phyloP scores from a whole-genome alignment of 352 stramenopile genomes.

The Phytophthora ohioensis region DNA sequence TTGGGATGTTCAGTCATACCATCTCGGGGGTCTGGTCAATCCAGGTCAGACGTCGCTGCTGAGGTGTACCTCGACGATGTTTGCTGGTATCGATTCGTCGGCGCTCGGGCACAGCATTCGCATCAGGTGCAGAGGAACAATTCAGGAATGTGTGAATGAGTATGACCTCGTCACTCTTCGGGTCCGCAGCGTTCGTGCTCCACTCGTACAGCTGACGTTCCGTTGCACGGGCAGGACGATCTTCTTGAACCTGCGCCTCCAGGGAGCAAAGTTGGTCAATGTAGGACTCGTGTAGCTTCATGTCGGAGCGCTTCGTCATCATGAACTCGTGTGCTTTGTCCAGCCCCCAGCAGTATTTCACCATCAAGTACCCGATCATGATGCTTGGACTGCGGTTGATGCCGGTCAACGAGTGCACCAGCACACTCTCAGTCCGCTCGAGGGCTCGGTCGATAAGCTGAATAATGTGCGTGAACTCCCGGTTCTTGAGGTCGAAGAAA shows the following conservation, averaged over 20 bases:
- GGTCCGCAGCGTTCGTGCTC: constrained; percentile 51
- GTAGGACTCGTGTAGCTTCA: constrained; percentile 85
- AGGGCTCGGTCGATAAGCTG: constrained; percentile 85
- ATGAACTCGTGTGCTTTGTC: constrained; percentile 94
- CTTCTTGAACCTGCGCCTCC: constrained; percentile 69
- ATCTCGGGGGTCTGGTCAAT: constrained; percentile 75
- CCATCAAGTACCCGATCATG: constrained; percentile 93
- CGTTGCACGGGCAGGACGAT: constrained; percentile 47
- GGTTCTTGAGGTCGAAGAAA: constrained; percentile 88
- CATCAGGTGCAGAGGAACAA: constrained; percentile 34
- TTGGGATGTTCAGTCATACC: constrained; percentile 37
- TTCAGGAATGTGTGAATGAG: constrained; percentile 87
- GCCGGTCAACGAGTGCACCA: constrained; percentile 90
- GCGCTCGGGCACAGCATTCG: constrained; percentile 12
- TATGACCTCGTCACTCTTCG: constrained; percentile 71
- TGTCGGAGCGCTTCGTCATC: constrained; percentile 85
- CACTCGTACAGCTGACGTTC: constrained; percentile 84
- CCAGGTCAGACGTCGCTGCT: constrained; percentile 57
- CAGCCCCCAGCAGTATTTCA: constrained; percentile 93
- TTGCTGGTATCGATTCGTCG: constrained; percentile 25
- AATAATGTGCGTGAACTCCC: constrained; percentile 83
- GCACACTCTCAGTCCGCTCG: constrained; percentile 85
- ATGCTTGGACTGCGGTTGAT: constrained; percentile 83
- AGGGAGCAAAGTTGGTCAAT: constrained; percentile 77
- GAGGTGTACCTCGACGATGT: constrained; percentile 25